Evolutionary conservation across 192 early-diverging fungal genomes (phyloP).

Genomic region (Podila horticola): DNA sequence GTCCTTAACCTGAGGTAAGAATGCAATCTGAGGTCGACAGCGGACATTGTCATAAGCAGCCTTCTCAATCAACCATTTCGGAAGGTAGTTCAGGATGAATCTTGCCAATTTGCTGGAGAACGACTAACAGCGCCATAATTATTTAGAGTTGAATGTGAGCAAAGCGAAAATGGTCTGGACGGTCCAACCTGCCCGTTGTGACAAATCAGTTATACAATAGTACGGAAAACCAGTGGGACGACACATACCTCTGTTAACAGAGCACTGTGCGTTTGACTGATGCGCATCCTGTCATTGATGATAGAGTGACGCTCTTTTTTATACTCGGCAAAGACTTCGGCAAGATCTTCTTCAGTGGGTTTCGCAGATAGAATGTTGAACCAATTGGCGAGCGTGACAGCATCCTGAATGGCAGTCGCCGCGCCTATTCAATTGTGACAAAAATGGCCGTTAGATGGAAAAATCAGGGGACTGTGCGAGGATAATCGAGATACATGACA

Average conservation of each 20-base stretch:
- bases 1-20: not conserved
- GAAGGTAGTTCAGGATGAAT: not conserved
- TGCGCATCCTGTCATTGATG: no score
- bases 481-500: not conserved
- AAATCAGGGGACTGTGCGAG: not conserved
- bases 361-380: slow-evolving; percentile 7
- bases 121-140: no score
- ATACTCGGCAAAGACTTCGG: slow-evolving; percentile 2
- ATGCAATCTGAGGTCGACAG: not conserved
- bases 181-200: no score
- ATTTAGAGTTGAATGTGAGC: no score
- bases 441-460: no score
- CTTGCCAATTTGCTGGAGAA: not conserved
- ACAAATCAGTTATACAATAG: no score
- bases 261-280: no score
- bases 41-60: not conserved
- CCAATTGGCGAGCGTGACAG: slow-evolving; percentile 32
- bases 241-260: no score
- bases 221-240: no score
- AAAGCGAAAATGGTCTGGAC: not conserved
- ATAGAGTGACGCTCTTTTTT: not conserved
- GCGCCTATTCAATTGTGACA: not conserved
- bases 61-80: not conserved
- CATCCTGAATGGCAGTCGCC: slow-evolving; percentile 26
- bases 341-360: not conserved